A percentile compares a stretch with the other conserved stretches of the same genome.
These are phyloP conservation scores for Senna tora DNA, from an alignment of 306 rosid genomes.

Conservation along the genomic window DNA sequence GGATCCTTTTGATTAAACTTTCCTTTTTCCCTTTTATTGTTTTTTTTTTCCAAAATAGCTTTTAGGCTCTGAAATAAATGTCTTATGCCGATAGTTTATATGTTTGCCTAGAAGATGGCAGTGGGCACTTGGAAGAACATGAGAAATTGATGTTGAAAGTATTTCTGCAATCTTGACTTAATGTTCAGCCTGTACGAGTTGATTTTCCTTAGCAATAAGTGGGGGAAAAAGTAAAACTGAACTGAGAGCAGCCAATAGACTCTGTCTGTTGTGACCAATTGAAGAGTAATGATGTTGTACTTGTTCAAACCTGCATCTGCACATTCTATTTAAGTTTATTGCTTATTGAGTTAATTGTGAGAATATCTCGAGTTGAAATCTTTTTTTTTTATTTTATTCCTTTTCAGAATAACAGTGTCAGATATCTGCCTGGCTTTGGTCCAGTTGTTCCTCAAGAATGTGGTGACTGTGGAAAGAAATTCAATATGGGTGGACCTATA, in stretches of 20 bases:
- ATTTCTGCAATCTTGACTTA: background rate
- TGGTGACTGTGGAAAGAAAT: constrained; percentile 88
- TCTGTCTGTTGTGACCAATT: background rate
- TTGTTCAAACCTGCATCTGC: background rate
- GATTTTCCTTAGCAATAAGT: background rate
- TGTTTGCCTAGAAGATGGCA: background rate
- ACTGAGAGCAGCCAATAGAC: background rate
- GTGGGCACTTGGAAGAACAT: background rate
- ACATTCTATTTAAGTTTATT: background rate
- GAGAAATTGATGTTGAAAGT: constrained; percentile 21
- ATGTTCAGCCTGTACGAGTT: background rate
- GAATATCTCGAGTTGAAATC: constrained; percentile 17
- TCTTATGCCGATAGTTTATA: constrained; percentile 1
- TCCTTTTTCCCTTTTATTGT: background rate
- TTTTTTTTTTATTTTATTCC: constrained; percentile 18
- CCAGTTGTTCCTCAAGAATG: constrained; percentile 91
- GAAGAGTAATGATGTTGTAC: background rate
- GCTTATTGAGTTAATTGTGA: constrained; percentile 14
- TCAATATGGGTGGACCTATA: constrained; percentile 95
- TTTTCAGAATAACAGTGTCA: constrained; percentile 75
- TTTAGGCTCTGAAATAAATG: background rate
- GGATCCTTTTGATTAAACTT: background rate
- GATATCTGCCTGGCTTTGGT: constrained; percentile 91
- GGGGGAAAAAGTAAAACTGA: background rate
- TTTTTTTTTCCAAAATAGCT: background rate